A percentile compares a stretch with the other conserved stretches of the same genome.
Conservation (phyloP, 768 basidiomycete species). For the Leccinellum luteum region DNA sequence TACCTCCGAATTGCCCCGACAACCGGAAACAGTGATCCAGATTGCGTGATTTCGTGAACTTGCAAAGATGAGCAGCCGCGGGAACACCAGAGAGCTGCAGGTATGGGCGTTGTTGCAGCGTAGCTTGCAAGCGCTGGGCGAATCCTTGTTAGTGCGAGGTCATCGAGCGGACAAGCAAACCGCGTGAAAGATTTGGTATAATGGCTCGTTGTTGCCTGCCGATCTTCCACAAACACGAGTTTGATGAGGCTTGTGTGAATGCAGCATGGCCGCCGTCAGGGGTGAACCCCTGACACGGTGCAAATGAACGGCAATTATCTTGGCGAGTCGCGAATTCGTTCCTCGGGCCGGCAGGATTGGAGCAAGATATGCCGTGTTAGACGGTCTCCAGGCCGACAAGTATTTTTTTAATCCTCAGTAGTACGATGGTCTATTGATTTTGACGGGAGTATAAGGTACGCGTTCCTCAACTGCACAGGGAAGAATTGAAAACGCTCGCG, state of each 20-base stretch:
- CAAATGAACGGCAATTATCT: constrained; percentile 28
- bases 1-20: background rate
- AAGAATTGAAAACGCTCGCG: constrained; percentile 16
- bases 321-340: constrained; percentile 17
- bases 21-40: background rate
- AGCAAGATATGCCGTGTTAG: constrained; percentile 1
- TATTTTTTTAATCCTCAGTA: background rate
- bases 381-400: background rate
- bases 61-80: background rate
- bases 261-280: constrained; percentile 24
- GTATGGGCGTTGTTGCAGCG: background rate
- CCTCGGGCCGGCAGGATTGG: constrained; percentile 13
- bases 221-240: constrained; percentile 15
- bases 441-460: background rate
- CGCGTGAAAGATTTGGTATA: background rate
- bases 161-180: background rate
- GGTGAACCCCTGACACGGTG: constrained; percentile 17
- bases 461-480: background rate
- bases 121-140: background rate
- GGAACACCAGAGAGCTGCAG: background rate
- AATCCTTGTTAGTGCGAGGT: background rate
- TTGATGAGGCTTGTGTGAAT: constrained; percentile 21
- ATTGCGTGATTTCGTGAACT: background rate
- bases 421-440: background rate
- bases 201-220: constrained; percentile 3